Evolutionary conservation across 1,284 basidiomycete species (phyloP), one percentile per base, ranked within the genome.

Genomic region (Ganoderma boninense): DNA sequence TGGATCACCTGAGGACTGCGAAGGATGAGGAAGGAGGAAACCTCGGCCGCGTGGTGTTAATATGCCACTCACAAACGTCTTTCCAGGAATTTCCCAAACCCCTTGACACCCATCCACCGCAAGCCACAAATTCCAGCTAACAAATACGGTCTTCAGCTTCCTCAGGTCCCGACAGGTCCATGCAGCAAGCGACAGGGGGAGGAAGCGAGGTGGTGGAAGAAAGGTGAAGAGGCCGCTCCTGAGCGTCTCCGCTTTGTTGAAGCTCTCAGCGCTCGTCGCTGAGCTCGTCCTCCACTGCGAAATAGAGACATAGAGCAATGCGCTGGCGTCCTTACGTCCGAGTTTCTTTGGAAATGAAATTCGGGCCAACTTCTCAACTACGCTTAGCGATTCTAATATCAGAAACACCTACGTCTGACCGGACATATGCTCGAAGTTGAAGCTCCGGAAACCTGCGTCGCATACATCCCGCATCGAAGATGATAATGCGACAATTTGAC

Each of bases 1-100:
- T 84, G 87, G 62, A 94, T 84, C 29, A 92, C 87, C 69, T 89
- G 83, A 66, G 93, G 92, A 75, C 93, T 95, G 62, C 20, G 23
- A 23, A 26, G 23, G 18, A 2, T 59, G 23, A 49, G 46, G 46
- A 16, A 61, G 42, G 38, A 23, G 40, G 44, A 61, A 56, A 52
- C 43, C 26, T 43, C 42, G 62, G 35, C 32, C 42, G 38, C 13
- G 13, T 59, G 2, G 38, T 26, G 10, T 18, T 20, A 44, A 52
- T 3, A 20, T n/a, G 62, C n/a, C 4, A 70, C 79, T 52, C 60
- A 82, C 82, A 76, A 82, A 64, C 73, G 75, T 69, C 80, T 82
- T 69, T 79, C 78, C 23, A 84, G 68, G 68, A 84, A 83, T 20
- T 82, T 82, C 1, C 78, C 74, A 54, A 84, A 74, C 20, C 81